Evolutionary conservation across 2,329 filamentous ascomycete genomes (phyloP).

Genomic region (Aotearoamyces nothofagi): DNA sequence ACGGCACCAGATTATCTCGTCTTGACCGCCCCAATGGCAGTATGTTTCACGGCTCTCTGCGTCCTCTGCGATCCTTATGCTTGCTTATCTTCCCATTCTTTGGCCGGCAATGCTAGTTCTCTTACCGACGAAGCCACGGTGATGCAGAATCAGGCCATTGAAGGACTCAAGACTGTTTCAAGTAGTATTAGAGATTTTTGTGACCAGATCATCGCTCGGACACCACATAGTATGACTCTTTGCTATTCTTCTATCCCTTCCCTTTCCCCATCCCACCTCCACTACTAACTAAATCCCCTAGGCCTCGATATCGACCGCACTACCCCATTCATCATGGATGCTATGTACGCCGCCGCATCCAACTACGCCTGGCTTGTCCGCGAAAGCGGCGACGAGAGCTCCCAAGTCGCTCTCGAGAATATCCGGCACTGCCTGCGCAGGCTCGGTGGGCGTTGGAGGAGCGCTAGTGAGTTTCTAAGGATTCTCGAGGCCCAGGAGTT

Average conservation of each 20-base stretch:
- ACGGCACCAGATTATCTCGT: constrained; percentile 11
- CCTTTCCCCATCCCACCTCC: too few relatives aligned
- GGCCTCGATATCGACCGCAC: constrained; percentile 15
- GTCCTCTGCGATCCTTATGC: constrained; percentile 23
- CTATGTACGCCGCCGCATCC: constrained; percentile 22
- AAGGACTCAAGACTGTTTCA: constrained; percentile 19
- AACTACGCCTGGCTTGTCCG: constrained; percentile 23
- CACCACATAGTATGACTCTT: constrained; percentile 8
- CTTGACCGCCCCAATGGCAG: constrained; percentile 13
- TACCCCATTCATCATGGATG: constrained; percentile 23
- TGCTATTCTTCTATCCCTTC: too few relatives aligned
- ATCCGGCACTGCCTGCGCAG: constrained; percentile 17
- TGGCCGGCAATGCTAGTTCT: constrained; percentile 5
- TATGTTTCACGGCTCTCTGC: constrained; percentile 16
- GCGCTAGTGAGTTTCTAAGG: constrained; percentile 22
- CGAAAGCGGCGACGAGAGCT: constrained; percentile 20
- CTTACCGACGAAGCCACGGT: constrained; percentile 7
- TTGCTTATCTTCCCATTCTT: constrained; percentile 16
- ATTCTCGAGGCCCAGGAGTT: constrained; percentile 23
- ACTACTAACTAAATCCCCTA: too few relatives aligned
- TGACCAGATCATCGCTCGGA: constrained; percentile 12
- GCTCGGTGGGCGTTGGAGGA: constrained; percentile 20
- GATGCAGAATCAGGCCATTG: constrained; percentile 20
- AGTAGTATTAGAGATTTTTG: constrained; percentile 17
- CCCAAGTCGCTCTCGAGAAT: constrained; percentile 16